A percentile compares a stretch with the other conserved stretches of the same genome.
Conservation (phyloP, 352 stramenopile species). For the Pythium brachiatum region DNA sequence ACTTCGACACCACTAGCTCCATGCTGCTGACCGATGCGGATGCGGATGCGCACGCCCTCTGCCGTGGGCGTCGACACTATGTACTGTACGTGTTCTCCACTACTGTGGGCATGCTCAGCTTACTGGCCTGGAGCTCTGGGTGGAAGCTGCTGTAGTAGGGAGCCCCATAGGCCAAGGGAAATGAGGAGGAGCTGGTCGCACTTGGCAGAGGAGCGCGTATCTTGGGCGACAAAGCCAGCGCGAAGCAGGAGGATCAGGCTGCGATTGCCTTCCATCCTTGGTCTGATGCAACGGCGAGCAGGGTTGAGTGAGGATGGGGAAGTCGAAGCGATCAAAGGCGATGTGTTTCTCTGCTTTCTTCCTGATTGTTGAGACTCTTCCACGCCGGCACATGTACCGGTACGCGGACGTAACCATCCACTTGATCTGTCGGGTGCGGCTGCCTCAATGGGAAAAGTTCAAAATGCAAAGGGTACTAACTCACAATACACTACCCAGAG, state of each 20-base stretch:
- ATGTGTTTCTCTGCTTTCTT: constrained; percentile 9
- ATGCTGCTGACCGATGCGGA: neutral
- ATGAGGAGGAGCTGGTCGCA: neutral
- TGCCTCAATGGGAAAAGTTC: neutral
- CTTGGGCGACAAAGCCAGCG: neutral
- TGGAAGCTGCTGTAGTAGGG: neutral
- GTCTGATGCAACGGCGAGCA: neutral
- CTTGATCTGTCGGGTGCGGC: no score
- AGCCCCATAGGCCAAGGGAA: neutral
- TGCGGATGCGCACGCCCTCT: no score
- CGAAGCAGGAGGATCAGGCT: neutral
- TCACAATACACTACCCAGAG: no score
- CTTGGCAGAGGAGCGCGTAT: neutral
- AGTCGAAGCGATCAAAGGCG: no score
- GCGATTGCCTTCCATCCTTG: neutral
- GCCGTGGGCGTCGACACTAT: no score
- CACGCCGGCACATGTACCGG: no score
- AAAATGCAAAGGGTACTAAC: no score
- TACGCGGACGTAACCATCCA: no score
- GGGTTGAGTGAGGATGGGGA: constrained; percentile 21
- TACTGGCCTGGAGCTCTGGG: no score
- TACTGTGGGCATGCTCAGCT: no score
- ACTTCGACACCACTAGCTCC: no score
- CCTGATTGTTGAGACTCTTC: neutral
- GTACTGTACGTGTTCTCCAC: no score